Conservation (phyloP, 805 yeast species). For the Lachancea sp. region DNA sequence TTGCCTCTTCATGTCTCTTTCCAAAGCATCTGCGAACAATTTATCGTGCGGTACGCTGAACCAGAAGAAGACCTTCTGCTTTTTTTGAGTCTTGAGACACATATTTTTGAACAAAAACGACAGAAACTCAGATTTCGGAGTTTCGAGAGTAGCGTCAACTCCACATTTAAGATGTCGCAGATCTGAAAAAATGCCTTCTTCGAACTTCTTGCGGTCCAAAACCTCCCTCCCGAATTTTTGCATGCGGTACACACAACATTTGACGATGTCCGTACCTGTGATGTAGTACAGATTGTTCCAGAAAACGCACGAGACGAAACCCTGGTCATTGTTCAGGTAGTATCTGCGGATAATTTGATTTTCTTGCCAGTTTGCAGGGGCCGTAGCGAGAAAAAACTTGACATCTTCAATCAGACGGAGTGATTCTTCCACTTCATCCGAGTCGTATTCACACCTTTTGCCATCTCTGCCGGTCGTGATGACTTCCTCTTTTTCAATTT, state of each 20-base stretch:
- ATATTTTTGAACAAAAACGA: slow-evolving; percentile 78
- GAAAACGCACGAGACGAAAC: slow-evolving; percentile 83
- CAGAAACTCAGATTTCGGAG: slow-evolving; percentile 77
- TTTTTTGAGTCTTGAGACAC: slow-evolving; percentile 89
- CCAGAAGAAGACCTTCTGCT: slow-evolving; percentile 96
- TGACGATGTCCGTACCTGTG: slow-evolving; percentile 94
- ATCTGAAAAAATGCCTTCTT: slow-evolving; percentile 93
- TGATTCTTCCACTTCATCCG: slow-evolving; percentile 41
- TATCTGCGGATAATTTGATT: slow-evolving; percentile 83
- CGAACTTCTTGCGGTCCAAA: slow-evolving; percentile 84
- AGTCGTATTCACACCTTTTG: slow-evolving; percentile 6
- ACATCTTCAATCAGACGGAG: slow-evolving; percentile 64
- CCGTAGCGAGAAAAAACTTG: slow-evolving; percentile 82
- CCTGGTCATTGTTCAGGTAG: slow-evolving; percentile 80
- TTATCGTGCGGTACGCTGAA: slow-evolving; percentile 91
- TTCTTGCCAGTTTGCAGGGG: slow-evolving; percentile 91
- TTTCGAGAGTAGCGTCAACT: slow-evolving; percentile 78
- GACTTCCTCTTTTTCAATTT: background rate
- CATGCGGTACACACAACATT: slow-evolving; percentile 83
- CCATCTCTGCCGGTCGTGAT: slow-evolving; percentile 8
- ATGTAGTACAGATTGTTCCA: slow-evolving; percentile 88
- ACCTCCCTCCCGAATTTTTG: slow-evolving; percentile 84
- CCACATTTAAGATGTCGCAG: slow-evolving; percentile 81
- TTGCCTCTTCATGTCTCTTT: slow-evolving; percentile 84
- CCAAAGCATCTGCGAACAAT: slow-evolving; percentile 87